phyloP scores from a whole-genome alignment of 2,329 filamentous ascomycete species.

The Pseudogymnoascus sp. region DNA sequence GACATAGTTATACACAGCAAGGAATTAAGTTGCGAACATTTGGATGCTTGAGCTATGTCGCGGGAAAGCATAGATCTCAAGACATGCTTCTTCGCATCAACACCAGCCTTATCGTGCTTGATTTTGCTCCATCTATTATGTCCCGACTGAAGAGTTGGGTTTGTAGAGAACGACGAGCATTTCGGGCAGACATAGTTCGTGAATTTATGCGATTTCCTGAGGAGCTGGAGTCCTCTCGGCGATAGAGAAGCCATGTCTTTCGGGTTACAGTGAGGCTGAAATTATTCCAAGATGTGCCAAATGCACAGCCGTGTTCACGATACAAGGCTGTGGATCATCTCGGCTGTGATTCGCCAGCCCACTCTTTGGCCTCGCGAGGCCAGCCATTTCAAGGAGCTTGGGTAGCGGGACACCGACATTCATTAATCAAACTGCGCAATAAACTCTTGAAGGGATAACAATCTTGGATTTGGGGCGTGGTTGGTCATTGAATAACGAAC shows the following conservation, averaged over 20 bases:
- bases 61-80: constrained; percentile 61
- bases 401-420: background rate
- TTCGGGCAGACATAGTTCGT: constrained; percentile 17
- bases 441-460: background rate
- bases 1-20: constrained; percentile 14
- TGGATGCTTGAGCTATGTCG: constrained; percentile 66
- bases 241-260: constrained; percentile 6
- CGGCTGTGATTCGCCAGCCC: constrained; percentile 6
- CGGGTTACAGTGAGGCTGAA: constrained; percentile 2
- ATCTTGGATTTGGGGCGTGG: background rate
- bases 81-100: constrained; percentile 70
- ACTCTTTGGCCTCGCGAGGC: constrained; percentile 6
- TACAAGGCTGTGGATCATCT: constrained; percentile 5
- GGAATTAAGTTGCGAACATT: constrained; percentile 42
- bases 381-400: background rate
- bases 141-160: constrained; percentile 46
- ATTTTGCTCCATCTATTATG: constrained; percentile 97
- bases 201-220: background rate
- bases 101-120: constrained; percentile 85
- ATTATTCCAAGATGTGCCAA: constrained; percentile 7
- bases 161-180: constrained; percentile 34
- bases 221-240: background rate
- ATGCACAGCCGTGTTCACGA: background rate
- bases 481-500: background rate
- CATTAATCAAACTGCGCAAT: background rate